Evolutionary conservation across 306 rosid species (phyloP), one percentile per base, ranked within the genome.

Genomic region (Styphnolobium japonicum): DNA sequence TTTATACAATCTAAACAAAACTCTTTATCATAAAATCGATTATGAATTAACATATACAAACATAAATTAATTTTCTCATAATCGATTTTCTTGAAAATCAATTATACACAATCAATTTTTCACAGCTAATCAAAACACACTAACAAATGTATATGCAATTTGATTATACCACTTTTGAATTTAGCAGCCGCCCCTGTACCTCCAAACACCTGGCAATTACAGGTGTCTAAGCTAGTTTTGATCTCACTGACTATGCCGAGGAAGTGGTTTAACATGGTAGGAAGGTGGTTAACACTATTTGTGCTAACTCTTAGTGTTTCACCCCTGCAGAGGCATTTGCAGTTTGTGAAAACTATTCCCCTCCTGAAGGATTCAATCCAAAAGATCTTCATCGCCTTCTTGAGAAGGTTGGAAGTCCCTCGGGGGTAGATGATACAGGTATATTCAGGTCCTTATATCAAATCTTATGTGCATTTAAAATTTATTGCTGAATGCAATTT

Each of bases 381-480:
- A 85, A 88, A 82, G 97, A 95, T 86, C 91, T 95, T 51, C 88
- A 90, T 82, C 92, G 86, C 81, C 88, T 95, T 63, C 91, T 95
- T 80, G 98, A 91, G 87, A 93, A 89, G 86, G 97, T 96, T 34
- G 99, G 99, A 86, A 96, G 96, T 70, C 99, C 99, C 19, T 96
- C 96, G 0, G 97, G 98, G 18, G 96, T 75, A 33, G 91, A 93
- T 40, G 98, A 96, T 84, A 87, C 87, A 78, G 99, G 99, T 96
- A 90, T 77, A 36, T 75, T 72, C 29, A 12, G 5, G 33, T 27
- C 82, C 53, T 68, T 71, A 1, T 25, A 34, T 16, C 36, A 37
- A 80, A 45, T 67, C 46, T 31, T 53, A 22, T 62, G 12, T 52
- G 29, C 61, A 45, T 49, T 37, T 62, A 33, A 48, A 70, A 16